Evolutionary conservation across 1,139 yeast species (phyloP).

Genomic region (Hansenula anomala): DNA sequence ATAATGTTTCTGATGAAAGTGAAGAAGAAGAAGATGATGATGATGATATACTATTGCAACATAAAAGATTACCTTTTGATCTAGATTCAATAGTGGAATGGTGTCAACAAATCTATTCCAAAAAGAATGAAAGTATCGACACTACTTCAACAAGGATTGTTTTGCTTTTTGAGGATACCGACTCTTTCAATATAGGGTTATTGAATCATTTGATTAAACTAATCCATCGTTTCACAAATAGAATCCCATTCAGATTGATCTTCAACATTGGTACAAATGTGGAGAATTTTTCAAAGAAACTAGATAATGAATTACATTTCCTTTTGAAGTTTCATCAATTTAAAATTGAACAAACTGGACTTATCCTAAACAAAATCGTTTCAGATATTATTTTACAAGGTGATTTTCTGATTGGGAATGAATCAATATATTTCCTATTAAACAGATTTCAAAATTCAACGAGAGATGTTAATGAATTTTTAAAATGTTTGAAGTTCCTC

Average conservation of each 20-base stretch:
- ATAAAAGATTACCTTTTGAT: conserved; percentile 21
- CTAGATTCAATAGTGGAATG: conserved; percentile 23
- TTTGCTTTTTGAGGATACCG: conserved; percentile 22
- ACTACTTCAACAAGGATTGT: conserved; percentile 17
- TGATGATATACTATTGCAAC: conserved; percentile 12
- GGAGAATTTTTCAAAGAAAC: conserved; percentile 12
- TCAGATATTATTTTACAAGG: conserved; percentile 16
- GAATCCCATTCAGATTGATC: conserved; percentile 21
- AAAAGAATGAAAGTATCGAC: conserved; percentile 1
- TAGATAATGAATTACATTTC: conserved; percentile 12
- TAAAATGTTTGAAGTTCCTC: conserved; percentile 44
- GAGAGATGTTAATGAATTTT: conserved; percentile 22
- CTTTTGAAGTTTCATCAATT: conserved; percentile 11
- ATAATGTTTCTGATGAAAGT: conserved; percentile 5
- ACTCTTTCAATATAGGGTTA: conserved; percentile 18
- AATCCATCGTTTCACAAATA: conserved; percentile 11
- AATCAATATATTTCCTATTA: conserved; percentile 14
- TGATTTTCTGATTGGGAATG: conserved; percentile 16
- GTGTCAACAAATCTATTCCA: conserved; percentile 11
- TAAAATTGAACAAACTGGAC: conserved; percentile 20
- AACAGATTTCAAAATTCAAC: conserved; percentile 15
- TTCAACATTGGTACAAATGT: conserved; percentile 20
- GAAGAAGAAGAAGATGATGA: conserved; percentile 12
- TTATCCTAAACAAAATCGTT: conserved; percentile 18
- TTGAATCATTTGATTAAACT: conserved; percentile 17